Conservation (phyloP, 139 green algal species). For the Edaphochlamys debaryana region DNA sequence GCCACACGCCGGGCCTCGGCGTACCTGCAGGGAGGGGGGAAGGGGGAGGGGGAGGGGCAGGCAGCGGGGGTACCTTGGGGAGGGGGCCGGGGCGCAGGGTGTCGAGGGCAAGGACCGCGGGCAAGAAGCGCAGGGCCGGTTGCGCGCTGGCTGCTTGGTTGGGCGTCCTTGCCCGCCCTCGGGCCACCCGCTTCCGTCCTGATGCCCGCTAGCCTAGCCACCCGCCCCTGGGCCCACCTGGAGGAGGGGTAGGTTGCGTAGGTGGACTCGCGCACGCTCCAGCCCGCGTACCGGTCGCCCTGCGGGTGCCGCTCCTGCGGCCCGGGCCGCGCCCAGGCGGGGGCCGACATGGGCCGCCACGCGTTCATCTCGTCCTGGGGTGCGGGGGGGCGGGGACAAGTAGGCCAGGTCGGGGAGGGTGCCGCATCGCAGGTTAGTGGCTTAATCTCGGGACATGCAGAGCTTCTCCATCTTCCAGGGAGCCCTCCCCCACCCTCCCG, state of each 20-base stretch:
- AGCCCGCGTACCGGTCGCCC: slow-evolving; percentile 38
- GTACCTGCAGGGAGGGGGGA: neutral
- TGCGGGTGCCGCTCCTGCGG: neutral
- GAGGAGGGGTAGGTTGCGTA: slow-evolving; percentile 11
- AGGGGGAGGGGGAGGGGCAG: neutral
- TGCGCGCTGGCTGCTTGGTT: too few species aligned
- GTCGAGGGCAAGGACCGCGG: too few species aligned
- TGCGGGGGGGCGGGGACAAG: too few species aligned
- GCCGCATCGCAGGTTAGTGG: too few species aligned
- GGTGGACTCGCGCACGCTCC: slow-evolving; percentile 23
- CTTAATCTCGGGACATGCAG: too few species aligned
- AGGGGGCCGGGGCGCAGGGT: neutral
- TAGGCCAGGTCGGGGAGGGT: too few species aligned
- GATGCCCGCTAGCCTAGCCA: neutral
- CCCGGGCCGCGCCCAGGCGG: neutral
- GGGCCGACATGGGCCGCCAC: neutral
- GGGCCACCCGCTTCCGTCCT: neutral
- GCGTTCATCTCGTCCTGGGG: neutral
- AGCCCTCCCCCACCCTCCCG: neutral
- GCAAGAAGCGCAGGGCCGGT: too few species aligned
- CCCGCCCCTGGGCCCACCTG: neutral
- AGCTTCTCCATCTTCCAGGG: too few species aligned
- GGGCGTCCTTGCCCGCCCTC: too few species aligned
- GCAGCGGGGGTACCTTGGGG: neutral
- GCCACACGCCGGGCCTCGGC: neutral